Base-by-base conservation (phyloP, 305 asterid species). In the Rubia balearica region DNA sequence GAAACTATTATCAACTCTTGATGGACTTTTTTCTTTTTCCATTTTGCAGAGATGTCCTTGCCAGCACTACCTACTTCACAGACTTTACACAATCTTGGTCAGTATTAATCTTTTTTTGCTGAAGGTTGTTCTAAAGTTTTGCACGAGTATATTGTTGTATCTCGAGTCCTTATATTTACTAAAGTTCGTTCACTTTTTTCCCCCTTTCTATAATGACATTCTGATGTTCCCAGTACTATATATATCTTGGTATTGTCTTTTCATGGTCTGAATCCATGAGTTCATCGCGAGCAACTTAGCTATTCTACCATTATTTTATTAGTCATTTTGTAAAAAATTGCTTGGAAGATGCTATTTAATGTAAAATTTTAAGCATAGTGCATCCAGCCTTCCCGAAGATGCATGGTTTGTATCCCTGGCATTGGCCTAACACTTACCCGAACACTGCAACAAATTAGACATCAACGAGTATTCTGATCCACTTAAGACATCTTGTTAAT, bases 1-100 rank as follows among this genome's bases (percentile, higher is more conserved):
- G 17, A n/a, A 8, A 33, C 21, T 68, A 19, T n/a, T 48, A 10
- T 30, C 61, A 33, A 55, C 56, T 46, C 6, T 72, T 83, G 51
- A 83, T 53, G 69, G 65, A 12, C 64, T 69, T 11, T 56, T 68
- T 77, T 61, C 71, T 11, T 56, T 68, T 77, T 61, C 71, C 64
- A 65, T 74, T 80, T 70, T 82, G 65, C 95, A 93, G 99, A 94
- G 83, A 91, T 91, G 98, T 94, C 99, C 53, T 86, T 94, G 81
- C 98, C 98, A 19, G 99, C 98, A 60, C 83, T 94, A 68, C 98
- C 99, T 65, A 88, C 91, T 61, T 86, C 96, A 24, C 80, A 82
- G 74, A 86, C 80, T 73, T 73, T 73, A 80, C 90, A 86, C 11
- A 82, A 79, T 76, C 79, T 78, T 74, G 93, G 93, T 89, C 60